Base-by-base conservation (phyloP, 2,329 filamentous ascomycete genomes). In the Verticillium klebahnii region DNA sequence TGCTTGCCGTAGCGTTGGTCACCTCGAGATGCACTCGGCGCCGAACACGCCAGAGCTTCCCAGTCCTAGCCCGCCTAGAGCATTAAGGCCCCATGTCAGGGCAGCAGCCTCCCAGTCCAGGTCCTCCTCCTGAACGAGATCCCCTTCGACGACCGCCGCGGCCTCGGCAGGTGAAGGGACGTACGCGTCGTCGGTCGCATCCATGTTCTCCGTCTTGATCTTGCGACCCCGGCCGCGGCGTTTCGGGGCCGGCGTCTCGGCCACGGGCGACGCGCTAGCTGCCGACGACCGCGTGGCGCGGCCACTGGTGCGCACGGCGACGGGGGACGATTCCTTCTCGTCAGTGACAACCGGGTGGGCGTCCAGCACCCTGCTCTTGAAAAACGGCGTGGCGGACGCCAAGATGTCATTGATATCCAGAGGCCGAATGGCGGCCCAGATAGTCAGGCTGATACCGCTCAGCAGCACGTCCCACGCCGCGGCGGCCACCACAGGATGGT, bases 381-480 rank as follows among this genome's bases (percentile, higher is more conserved):
- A 72, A 56, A 72, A 69, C 1, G 77, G 76, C 2, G 75, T 69
- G 19, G 71, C 70, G 1, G 72, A 73, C 19, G 67, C 67, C 14
- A 87, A 68, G 65, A 88, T 82, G 11, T 80, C 75, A n/a, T 74
- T 72, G 0, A 80, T 76, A 65, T 85, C 79, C 3, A 83, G 73
- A 25, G 80, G 78, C 36, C 84, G 77, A 1, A 82, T 77, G 50
- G 83, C 83, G n/a, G 82, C 80, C 85, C 85, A 88, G 2, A 82
- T 61, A 1, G 84, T 79, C n/a, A 87, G 70, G 61, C 80, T 82
- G 15, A 84, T 62, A 1, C 77, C 75, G 25, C 81, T 84, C 39
- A 87, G 74, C 15, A 89, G 69, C 1, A 86, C 85, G 70, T 89
- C 87, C 72, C 81, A 82, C 6, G 81, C 83, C 0, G 82, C 82